Base-by-base conservation (phyloP, 306 rosid genomes). In the Dryas alaskensis region DNA sequence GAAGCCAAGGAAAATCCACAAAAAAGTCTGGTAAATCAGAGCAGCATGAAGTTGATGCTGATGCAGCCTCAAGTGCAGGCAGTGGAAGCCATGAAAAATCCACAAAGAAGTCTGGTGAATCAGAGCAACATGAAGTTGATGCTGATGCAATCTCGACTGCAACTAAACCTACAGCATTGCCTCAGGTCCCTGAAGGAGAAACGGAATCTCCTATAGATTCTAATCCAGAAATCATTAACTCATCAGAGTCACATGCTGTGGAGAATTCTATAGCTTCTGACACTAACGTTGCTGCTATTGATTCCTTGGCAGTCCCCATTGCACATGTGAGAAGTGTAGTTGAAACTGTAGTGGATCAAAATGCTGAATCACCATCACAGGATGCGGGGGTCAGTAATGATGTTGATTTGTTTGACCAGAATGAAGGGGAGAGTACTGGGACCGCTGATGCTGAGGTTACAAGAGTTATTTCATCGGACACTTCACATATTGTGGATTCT, bases 81-180 rank as follows among this genome's bases (percentile, higher is more conserved):
- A 84, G 92, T 84, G 85, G 90, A 69, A 88, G 86, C 79, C 93
- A 76, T 4, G 95, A 89, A 74, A 92, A 84, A 75, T 84, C 97
- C 40, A 81, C 89, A 16, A 89, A 92, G 78, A 84, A 73, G 64
- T 76, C 87, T 55, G 75, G 78, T 60, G 84, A 79, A 80, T 66
- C 79, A 31, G 86, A 87, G 81, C 79, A 86, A 77, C 79, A 51
- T 10, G 96, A 85, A 58, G 69, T 78, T 58, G 98, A 83, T 79
- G 81, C 81, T 13, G 84, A 89, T 76, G 82, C 84, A 49, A 79
- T 66, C 52, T 77, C 84, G 39, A 73, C 37, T 75, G 44, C 69
- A 10, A 70, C 80, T 22, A 49, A 68, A 73, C 68, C 87, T 60
- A 57, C 73, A 4, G 73, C 77, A 22, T 72, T 57, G 45, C 76